Base-by-base conservation (phyloP, 129 eudicot species). In the Pseudognaphalium luteoalbum region DNA sequence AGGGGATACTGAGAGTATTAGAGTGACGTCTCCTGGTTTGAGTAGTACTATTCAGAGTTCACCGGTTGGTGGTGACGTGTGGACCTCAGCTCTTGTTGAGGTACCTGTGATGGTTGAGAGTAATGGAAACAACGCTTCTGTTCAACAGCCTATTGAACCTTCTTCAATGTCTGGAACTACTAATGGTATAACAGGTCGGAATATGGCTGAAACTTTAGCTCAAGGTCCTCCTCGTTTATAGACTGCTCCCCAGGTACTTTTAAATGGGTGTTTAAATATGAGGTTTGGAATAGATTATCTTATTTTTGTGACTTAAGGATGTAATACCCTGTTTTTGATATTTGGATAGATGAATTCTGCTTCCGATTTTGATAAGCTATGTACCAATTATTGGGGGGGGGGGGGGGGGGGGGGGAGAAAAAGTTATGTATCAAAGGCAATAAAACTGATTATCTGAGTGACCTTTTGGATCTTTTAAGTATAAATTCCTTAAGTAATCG, bases 201-300 rank as follows among this genome's bases (percentile, higher is more conserved):
- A 91, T 68, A 95, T 95, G 99, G 99, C 96, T 9, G 95, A 91
- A 79, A 82, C 99, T n/a, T n/a, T n/a, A n/a, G n/a, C n/a, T n/a
- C n/a, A n/a, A n/a, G n/a, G n/a, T n/a, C n/a, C n/a, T n/a, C 83
- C 84, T 14, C 91, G 87, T 75, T 85, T 83, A 64, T 92, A 87
- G 80, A 76, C 84, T 75, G 25, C 80, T 67, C 92, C 92, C 3
- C 96, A 91, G 97, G 99, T 89, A 83, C 70, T 9, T 71, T 47
- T 4, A 3, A 8, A 12, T 1, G 50, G 5, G 16, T 15, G 30
- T 28, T 32, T 16, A 22, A 9, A 56, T 25, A 19, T 72, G 35
- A 19, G 22, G 11, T 4, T 29, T 2, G 17, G 52, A 44, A 12
- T 16, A 44, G 16, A 44, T 8, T 5, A 4, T 57, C 25, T 57